Evolutionary conservation across 495 filamentous ascomycete species (phyloP), one percentile per base, ranked within the genome.

Genomic region (Tuber microsphaerosporum): DNA sequence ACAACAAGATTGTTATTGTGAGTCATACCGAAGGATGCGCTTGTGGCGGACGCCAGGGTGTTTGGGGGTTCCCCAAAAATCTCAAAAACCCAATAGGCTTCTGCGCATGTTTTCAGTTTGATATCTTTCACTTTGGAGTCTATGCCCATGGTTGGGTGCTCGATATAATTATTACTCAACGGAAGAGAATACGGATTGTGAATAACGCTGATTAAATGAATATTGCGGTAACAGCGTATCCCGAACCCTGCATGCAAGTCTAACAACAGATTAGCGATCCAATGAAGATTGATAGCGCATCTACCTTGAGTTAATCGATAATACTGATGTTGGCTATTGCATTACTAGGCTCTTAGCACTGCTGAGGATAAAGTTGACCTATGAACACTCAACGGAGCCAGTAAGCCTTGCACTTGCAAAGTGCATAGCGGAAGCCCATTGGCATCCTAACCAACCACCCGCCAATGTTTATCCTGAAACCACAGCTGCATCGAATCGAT

Each of bases 241-340:
- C 14, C 12, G 56, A 65, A 65, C 14, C 4, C 56, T 34, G 56
- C 6, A 34, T 2, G 26, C 26, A 65, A 2, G 56, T 65, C 14
- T 65, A 19, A 34, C 56, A 65, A 14, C 56, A 65, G 56, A 65
- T 65, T 65, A 65, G 56, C 56, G 56, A 65, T 65, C 56, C 56
- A 65, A 65, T 34, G 56, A 14, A 34, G 56, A 6, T 16, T 2
- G 56, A 10, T 34, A 65, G 14, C 56, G 0, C 26, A 65, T 65
- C 26, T 34, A 65, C 34, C 56, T 34, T 2, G 56, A 65, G 56
- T 8, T 8, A 9, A 17, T 34, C 56, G 56, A 12, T 34, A 17
- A 31, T 19, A 26, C 1, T 3, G 7, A 56, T 56, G 9, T 56
- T 22, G 22, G 48, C 48, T 17, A 65, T 17, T 65, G 56, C 14